Percentiles rank a stretch among this genome's conserved stretches.
Evolutionary conservation across 768 basidiomycete species (phyloP).

Genomic region (Phylloporus arenicola): DNA sequence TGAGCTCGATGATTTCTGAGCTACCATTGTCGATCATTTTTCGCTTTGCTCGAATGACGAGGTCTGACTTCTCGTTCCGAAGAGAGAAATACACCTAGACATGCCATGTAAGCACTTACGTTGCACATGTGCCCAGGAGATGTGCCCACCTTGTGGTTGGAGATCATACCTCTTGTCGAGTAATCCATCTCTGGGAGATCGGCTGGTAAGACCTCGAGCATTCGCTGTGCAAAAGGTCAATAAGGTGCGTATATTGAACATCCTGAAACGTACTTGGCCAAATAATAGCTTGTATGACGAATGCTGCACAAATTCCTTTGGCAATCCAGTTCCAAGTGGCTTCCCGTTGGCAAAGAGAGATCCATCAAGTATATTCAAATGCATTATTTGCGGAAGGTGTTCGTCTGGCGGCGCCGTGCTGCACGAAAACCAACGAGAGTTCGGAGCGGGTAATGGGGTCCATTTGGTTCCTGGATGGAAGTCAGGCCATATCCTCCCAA

Average conservation of each 20-base stretch:
- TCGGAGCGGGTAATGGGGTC: conserved; percentile 14
- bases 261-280: conserved; percentile 8
- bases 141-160: conserved; percentile 13
- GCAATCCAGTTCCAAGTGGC: conserved; percentile 15
- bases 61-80: neutral
- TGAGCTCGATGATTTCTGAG: conserved; percentile 15
- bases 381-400: conserved; percentile 25
- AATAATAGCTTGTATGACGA: conserved; percentile 17
- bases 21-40: neutral
- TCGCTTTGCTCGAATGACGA: conserved; percentile 13
- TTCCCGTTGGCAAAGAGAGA: conserved; percentile 21
- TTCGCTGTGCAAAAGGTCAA: conserved; percentile 9
- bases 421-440: conserved; percentile 28
- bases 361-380: conserved; percentile 36
- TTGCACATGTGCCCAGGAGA: neutral
- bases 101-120: neutral
- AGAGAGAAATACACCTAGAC: conserved; percentile 14
- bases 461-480: conserved; percentile 26
- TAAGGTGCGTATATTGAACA: neutral
- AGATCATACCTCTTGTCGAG: conserved; percentile 16
- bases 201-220: conserved; percentile 13
- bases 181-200: conserved; percentile 23
- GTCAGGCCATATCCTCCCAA: conserved; percentile 27
- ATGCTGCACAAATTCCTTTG: conserved; percentile 5
- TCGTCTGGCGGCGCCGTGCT: conserved; percentile 14